Evolutionary conservation across 805 yeast species (phyloP).

Genomic region (Pichia manshurica): DNA sequence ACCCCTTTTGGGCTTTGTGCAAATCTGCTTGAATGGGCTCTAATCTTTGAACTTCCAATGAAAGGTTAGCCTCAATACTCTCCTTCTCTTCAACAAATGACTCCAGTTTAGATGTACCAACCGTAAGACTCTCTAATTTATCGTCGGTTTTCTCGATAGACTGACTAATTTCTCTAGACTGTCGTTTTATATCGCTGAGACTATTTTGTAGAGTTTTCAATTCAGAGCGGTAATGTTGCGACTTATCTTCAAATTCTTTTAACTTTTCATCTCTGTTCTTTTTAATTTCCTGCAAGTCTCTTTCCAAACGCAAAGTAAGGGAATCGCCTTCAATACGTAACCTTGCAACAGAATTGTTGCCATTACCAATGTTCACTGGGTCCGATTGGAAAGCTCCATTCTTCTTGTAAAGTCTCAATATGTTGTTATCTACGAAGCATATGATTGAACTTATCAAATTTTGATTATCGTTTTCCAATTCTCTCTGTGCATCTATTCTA

Average conservation of each 20-base stretch:
- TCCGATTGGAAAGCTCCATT: conserved; percentile 28
- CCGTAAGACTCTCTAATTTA: conserved; percentile 40
- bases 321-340: conserved; percentile 24
- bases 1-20: conserved; percentile 7
- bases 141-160: conserved; percentile 32
- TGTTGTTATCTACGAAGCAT: conserved; percentile 21
- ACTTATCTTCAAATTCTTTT: conserved; percentile 1
- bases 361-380: conserved; percentile 20
- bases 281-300: conserved; percentile 9
- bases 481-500: conserved; percentile 44
- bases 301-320: conserved; percentile 13
- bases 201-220: conserved; percentile 9
- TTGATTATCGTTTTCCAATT: conserved; percentile 31
- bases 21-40: conserved; percentile 20
- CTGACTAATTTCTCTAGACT: conserved; percentile 13
- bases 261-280: conserved; percentile 7
- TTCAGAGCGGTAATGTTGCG: conserved; percentile 19
- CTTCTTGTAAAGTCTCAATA: conserved; percentile 24
- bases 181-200: conserved; percentile 5
- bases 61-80: conserved; percentile 28
- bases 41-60: conserved; percentile 18
- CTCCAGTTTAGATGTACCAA: conserved; percentile 34
- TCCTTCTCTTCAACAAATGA: conserved; percentile 32
- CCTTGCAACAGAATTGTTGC: conserved; percentile 16
- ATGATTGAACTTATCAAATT: conserved; percentile 23